A percentile compares a stretch with the other conserved stretches of the same genome.
These are phyloP conservation scores for Pugionium dolabratum DNA, from an alignment of 345 rosid genomes.

Conservation along the genomic window DNA sequence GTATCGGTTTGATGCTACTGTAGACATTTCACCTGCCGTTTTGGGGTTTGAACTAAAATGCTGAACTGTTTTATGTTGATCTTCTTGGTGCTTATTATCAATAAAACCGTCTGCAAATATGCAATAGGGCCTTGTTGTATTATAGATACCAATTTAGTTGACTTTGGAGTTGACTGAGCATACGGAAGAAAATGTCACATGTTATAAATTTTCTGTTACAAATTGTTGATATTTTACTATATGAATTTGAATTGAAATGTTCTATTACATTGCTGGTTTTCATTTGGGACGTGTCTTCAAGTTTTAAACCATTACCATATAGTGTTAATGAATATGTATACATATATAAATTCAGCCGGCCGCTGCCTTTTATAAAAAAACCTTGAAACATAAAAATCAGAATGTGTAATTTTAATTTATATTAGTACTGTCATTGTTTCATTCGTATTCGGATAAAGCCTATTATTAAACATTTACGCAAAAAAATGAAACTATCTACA, in stretches of 20 bases:
- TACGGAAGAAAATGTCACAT: conserved; percentile 19
- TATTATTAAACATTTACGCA: too few relatives aligned
- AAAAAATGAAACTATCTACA: too few relatives aligned
- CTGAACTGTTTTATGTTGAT: background rate
- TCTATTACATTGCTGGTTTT: conserved; percentile 17
- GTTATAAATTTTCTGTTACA: conserved; percentile 4
- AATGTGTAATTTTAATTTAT: too few relatives aligned
- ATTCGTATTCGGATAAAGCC: too few relatives aligned
- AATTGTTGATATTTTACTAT: conserved; percentile 28
- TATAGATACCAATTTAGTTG: conserved; percentile 25
- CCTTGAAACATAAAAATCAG: too few relatives aligned
- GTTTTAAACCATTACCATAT: conserved; percentile 9
- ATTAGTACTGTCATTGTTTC: too few relatives aligned
- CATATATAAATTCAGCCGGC: conserved; percentile 1
- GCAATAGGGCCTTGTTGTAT: background rate
- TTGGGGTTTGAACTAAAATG: too few relatives aligned
- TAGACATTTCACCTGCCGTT: conserved; percentile 1
- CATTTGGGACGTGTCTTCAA: conserved; percentile 20
- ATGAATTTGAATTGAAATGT: conserved; percentile 14
- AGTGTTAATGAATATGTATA: background rate
- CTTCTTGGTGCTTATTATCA: conserved; percentile 2
- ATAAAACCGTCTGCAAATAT: background rate
- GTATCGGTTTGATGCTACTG: background rate
- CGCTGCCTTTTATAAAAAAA: background rate
- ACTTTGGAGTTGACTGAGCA: conserved; percentile 27